These are phyloP conservation scores for Leishmania braziliensis DNA, from an alignment of 208 protist genomes.

Conservation along the genomic window DNA sequence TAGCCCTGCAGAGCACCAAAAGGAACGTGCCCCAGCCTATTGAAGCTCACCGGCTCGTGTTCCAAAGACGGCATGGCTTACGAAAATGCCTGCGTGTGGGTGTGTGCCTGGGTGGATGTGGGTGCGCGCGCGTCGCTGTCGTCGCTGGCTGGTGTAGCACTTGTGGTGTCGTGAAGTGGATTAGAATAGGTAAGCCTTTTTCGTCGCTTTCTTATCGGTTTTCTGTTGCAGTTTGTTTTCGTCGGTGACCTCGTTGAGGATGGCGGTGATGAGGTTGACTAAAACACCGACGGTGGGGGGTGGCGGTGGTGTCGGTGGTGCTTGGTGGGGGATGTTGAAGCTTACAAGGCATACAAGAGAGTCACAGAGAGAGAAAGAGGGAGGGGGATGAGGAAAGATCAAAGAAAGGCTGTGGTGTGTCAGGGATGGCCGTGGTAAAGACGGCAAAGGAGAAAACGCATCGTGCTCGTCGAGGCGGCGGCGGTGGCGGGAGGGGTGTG, in stretches of 20 bases:
- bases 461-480: not conserved
- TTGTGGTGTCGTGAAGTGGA: not conserved
- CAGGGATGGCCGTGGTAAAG: not conserved
- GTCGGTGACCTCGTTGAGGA: not conserved
- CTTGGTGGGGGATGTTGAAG: not conserved
- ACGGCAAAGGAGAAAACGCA: not conserved
- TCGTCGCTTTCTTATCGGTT: not conserved
- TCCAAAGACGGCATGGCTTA: conserved; percentile 12
- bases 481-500: not conserved
- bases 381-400: not conserved
- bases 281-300: not conserved
- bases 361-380: not conserved
- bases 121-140: not conserved
- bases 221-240: not conserved
- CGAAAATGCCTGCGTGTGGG: not conserved
- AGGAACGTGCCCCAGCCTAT: conserved; percentile 45
- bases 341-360: not conserved
- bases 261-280: not conserved
- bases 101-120: not conserved
- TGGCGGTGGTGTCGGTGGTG: not conserved
- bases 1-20: conserved; percentile 82
- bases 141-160: not conserved
- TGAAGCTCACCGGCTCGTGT: conserved; percentile 34
- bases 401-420: not conserved
- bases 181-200: not conserved